Evolutionary conservation across 129 eudicot genomes (phyloP), one percentile per base, ranked within the genome.

Genomic region (Flaveria brownii): DNA sequence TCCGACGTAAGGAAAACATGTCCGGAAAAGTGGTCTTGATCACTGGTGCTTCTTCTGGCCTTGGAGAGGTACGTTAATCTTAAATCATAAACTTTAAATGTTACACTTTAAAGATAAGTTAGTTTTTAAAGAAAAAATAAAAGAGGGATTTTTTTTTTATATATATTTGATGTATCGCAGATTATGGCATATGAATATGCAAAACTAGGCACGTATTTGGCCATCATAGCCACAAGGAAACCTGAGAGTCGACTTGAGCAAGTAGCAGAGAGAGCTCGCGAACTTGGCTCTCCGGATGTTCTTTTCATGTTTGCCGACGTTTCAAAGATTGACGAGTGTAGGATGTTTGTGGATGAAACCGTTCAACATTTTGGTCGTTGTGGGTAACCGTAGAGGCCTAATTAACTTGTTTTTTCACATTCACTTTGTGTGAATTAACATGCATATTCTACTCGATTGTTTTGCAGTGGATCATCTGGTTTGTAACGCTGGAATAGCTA

Each of bases 381-480:
- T 86, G 77, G 33, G 85, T 82, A 80, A 54, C 25, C 49, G 1
- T 61, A 30, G n/a, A 6, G 1, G 52, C 43, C 42, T 41, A 26
- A 45, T 62, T 11, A 6, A 47, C 18, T 60, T 2, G 1, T n/a
- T 33, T 20, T 54, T 77, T 52, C 56, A 52, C 41, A 51, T 13
- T 16, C 2, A 15, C 0, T 41, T 51, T 49, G 25, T 49, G 25
- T n/a, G 17, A 39, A 36, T 43, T 68, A 50, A 74, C 28, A 74
- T 18, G 26, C 14, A 47, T 61, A 39, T 30, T 4, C 8, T 3
- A 4, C 4, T 42, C 39, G 9, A 55, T 63, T 18, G 6, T 3
- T 30, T 60, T 54, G 76, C 82, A 87, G 91, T 87, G 79, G 91
- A 87, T 75, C 88, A 87, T 81, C 78, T 87, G 22, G 88, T 87